Percentiles rank a stretch among this genome's conserved stretches.
Evolutionary conservation across 2,329 filamentous ascomycete species (phyloP).

Genomic region (Purpureocillium lavendulum): DNA sequence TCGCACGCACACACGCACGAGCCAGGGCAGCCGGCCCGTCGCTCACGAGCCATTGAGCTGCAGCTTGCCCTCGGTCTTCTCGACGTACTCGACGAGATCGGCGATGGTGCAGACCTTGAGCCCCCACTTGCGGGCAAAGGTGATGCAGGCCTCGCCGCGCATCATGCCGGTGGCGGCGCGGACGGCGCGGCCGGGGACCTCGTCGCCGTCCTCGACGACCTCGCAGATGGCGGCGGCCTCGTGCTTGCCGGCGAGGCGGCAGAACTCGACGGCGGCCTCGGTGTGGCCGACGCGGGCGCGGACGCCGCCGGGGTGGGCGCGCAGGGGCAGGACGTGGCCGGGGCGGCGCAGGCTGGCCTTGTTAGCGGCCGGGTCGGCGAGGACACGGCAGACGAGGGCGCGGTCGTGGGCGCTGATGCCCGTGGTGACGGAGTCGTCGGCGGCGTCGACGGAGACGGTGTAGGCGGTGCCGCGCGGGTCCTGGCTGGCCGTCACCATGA

Average conservation of each 20-base stretch:
- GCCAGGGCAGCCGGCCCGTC: no score
- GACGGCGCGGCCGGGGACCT: conserved; percentile 59
- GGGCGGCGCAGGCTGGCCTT: conserved; percentile 65
- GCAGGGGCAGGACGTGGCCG: conserved; percentile 83
- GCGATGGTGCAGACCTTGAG: conserved; percentile 94
- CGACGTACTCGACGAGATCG: conserved; percentile 72
- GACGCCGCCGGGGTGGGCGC: conserved; percentile 72
- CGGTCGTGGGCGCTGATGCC: conserved; percentile 88
- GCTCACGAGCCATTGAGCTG: conserved; percentile 21
- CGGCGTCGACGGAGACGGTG: conserved; percentile 79
- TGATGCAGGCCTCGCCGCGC: conserved; percentile 77
- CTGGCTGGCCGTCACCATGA: conserved; percentile 70
- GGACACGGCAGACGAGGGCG: conserved; percentile 67
- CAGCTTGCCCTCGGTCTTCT: conserved; percentile 62
- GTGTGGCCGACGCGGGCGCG: conserved; percentile 77
- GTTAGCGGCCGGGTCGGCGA: conserved; percentile 58
- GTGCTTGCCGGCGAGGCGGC: conserved; percentile 69
- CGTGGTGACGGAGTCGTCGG: conserved; percentile 65
- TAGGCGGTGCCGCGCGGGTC: conserved; percentile 91
- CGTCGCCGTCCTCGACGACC: conserved; percentile 77
- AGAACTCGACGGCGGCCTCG: conserved; percentile 88
- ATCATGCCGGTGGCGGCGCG: conserved; percentile 75
- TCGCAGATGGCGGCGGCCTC: conserved; percentile 82
- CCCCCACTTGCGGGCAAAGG: conserved; percentile 81
- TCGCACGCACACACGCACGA: no score